These are phyloP conservation scores for Penicillium flavigenum DNA, from an alignment of 495 filamentous ascomycete genomes.

Conservation along the genomic window DNA sequence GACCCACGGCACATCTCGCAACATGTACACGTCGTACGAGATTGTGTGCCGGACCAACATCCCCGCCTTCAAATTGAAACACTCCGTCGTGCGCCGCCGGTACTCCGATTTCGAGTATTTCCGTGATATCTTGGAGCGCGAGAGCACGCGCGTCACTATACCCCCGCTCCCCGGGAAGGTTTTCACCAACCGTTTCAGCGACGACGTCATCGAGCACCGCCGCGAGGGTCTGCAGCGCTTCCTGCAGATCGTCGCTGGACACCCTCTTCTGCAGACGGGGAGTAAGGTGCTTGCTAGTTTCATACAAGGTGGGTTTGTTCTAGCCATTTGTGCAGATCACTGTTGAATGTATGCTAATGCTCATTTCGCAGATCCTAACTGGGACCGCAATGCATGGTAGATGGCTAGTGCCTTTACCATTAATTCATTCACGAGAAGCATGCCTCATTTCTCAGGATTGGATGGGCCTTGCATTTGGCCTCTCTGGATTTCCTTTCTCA, in stretches of 20 bases:
- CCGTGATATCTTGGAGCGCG: constrained; percentile 95
- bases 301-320: constrained; percentile 75
- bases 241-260: constrained; percentile 94
- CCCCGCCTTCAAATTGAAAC: constrained; percentile 91
- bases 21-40: constrained; percentile 99
- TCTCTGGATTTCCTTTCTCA: not conserved
- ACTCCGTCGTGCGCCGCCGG: constrained; percentile 82
- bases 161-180: constrained; percentile 96
- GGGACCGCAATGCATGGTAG: constrained; percentile 43
- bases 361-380: constrained; percentile 33
- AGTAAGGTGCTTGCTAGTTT: constrained; percentile 94
- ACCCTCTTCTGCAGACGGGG: constrained; percentile 94
- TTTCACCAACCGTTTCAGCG: constrained; percentile 96
- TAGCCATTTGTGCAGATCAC: not conserved
- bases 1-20: constrained; percentile 89
- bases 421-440: constrained; percentile 14
- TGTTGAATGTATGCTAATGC: not conserved
- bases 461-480: not conserved
- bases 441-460: constrained; percentile 14
- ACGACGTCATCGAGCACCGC: constrained; percentile 96
- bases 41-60: constrained; percentile 97
- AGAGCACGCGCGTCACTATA: constrained; percentile 90
- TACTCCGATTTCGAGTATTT: constrained; percentile 99
- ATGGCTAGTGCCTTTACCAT: constrained; percentile 5
- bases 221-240: constrained; percentile 92